Percentiles rank a stretch among this genome's conserved stretches.
Evolutionary conservation across 768 basidiomycete species (phyloP).

Genomic region (Russula earlei): DNA sequence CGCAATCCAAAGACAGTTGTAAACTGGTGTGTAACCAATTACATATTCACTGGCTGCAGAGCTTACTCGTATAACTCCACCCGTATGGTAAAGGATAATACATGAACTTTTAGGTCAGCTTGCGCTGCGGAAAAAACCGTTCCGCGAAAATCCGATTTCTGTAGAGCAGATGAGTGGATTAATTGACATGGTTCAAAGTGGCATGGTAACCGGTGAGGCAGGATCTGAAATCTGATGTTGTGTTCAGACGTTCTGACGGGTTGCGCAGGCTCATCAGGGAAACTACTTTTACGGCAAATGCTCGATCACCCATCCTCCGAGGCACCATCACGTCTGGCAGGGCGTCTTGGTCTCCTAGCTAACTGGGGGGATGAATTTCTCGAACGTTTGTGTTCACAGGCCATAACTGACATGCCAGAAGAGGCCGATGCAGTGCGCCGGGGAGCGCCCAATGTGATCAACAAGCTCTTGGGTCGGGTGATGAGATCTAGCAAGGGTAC

Average conservation of each 20-base stretch:
- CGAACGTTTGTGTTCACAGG: conserved; percentile 47
- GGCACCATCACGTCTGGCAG: conserved; percentile 36
- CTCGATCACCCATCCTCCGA: conserved; percentile 37
- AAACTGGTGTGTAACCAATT: conserved; percentile 62
- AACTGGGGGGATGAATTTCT: conserved; percentile 33
- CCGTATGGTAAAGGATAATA: conserved; percentile 52
- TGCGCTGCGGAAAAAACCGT: conserved; percentile 44
- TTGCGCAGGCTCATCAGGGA: conserved; percentile 63
- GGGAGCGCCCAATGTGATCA: conserved; percentile 71
- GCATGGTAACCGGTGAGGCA: conserved; percentile 55
- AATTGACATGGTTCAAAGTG: conserved; percentile 61
- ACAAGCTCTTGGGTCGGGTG: conserved; percentile 74
- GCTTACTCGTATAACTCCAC: neutral
- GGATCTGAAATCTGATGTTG: neutral
- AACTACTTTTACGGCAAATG: conserved; percentile 64
- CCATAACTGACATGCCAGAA: conserved; percentile 53
- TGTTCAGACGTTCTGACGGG: conserved; percentile 6
- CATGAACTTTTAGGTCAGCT: conserved; percentile 83
- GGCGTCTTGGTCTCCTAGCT: conserved; percentile 40
- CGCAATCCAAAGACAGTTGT: conserved; percentile 62
- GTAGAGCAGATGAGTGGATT: conserved; percentile 62
- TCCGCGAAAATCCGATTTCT: conserved; percentile 51
- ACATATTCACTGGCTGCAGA: neutral
- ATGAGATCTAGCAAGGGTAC: conserved; percentile 76
- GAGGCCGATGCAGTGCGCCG: conserved; percentile 55